Evolutionary conservation across 2,329 filamentous ascomycete species (phyloP), one percentile per base, ranked within the genome.

Genomic region (Bipolaris sorokiniana): DNA sequence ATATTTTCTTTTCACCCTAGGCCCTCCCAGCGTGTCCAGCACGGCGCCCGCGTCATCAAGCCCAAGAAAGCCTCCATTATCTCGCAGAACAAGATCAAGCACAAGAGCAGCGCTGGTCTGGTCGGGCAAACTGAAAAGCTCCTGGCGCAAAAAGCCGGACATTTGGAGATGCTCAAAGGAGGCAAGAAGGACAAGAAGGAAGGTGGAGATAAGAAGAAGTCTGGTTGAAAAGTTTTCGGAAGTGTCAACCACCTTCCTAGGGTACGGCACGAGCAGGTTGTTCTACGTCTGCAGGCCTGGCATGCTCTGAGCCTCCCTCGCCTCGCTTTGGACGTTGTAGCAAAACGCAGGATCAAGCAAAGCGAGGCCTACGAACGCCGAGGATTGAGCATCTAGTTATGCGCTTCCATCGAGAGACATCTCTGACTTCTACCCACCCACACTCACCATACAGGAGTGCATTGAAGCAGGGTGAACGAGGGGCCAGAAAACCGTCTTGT

Each of bases 151-250:
- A 85, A 85, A 68, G 88, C 88, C 5, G 89, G 88, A 13, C 88
- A 91, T 81, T 69, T 91, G 69, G 88, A 91, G 74, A 70, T 91
- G 68, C 73, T 91, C 68, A 81, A 81, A 55, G 87, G 87, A 2
- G 88, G 87, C 11, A 90, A 89, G 82, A 88, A 84, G 76, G 77
- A 79, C 40, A 72, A 67, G 62, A 68, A 66, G 47, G 65, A 79
- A 68, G 65, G 63, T 59, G 64, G 49, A 56, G 63, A 59, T 23
- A 61, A 62, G 42, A 65, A 60, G 51, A 62, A 59, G 53, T 53
- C 49, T 56, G 49, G 54, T 31, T 56, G 54, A 64, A 57, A 36
- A 37, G 41, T 22, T 57, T 53, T 49, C 23, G 45, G 50, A 61
- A 7, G n/a, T 34, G 5, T 3, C 11, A 11, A 16, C 9, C 7